Conservation (phyloP, 2,329 filamentous ascomycete species). For the Claviceps fusiformis region DNA sequence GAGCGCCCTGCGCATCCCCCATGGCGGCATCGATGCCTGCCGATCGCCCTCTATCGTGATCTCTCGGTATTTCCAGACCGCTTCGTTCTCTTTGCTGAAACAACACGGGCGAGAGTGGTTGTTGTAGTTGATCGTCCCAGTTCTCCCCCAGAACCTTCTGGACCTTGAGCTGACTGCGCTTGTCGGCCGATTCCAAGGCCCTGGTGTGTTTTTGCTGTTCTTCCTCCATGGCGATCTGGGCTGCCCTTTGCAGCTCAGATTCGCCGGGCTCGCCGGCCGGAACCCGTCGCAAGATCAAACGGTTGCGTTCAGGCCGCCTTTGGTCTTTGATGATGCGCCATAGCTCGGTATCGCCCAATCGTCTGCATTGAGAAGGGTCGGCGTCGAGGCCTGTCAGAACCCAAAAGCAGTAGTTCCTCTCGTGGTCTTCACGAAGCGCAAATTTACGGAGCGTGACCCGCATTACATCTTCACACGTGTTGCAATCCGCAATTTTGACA, state of each 20-base stretch:
- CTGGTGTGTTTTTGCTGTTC: slow-evolving; percentile 58
- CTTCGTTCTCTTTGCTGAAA: slow-evolving; percentile 53
- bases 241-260: slow-evolving; percentile 74
- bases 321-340: slow-evolving; percentile 84
- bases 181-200: slow-evolving; percentile 50
- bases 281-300: slow-evolving; percentile 85
- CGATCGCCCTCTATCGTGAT: slow-evolving; percentile 42
- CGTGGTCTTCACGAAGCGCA: slow-evolving; percentile 74
- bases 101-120: slow-evolving; percentile 73
- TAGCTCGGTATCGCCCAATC: slow-evolving; percentile 74
- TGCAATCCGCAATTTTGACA: slow-evolving; percentile 83
- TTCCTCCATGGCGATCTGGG: slow-evolving; percentile 81
- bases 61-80: slow-evolving; percentile 41
- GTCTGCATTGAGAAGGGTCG: slow-evolving; percentile 66
- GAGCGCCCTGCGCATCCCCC: slow-evolving; percentile 19
- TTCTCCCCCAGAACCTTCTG: slow-evolving; percentile 81
- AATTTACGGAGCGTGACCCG: slow-evolving; percentile 80
- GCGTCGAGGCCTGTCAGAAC: slow-evolving; percentile 76
- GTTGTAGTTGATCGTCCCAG: slow-evolving; percentile 66
- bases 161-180: slow-evolving; percentile 73
- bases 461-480: slow-evolving; percentile 85
- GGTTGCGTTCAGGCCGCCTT: slow-evolving; percentile 72
- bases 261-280: slow-evolving; percentile 80
- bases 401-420: slow-evolving; percentile 95
- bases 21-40: slow-evolving; percentile 21